Conservation (phyloP, 768 basidiomycete species). For the Pleurotus citrinopileatus region DNA sequence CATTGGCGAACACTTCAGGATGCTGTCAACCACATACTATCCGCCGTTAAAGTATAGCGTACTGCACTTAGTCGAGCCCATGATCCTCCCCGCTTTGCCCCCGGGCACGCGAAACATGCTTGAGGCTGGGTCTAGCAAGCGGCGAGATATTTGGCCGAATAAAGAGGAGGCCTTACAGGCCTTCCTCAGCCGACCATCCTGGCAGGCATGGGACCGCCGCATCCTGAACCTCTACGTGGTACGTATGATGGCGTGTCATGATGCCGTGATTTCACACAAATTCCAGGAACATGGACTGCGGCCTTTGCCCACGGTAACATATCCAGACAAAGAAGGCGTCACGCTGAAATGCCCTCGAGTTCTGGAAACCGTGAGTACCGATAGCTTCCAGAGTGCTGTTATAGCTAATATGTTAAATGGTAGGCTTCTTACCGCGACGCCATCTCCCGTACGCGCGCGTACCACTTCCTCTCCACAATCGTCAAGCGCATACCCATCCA, state of each 20-base stretch:
- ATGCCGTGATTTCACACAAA: too few species aligned
- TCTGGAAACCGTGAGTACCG: constrained; percentile 42
- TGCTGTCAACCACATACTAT: constrained; percentile 39
- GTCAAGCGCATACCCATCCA: constrained; percentile 37
- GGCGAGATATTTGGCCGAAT: constrained; percentile 53
- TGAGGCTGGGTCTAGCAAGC: constrained; percentile 27
- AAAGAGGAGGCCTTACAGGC: constrained; percentile 40
- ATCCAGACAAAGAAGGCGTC: constrained; percentile 44
- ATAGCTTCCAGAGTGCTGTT: not conserved
- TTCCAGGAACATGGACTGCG: constrained; percentile 44
- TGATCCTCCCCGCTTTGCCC: constrained; percentile 29
- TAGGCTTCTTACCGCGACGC: constrained; percentile 41
- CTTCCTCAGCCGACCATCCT: constrained; percentile 35
- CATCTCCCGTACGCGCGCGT: constrained; percentile 28
- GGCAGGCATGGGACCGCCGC: constrained; percentile 49
- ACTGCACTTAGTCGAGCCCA: constrained; percentile 44
- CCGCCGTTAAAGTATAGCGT: constrained; percentile 35
- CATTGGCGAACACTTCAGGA: too few species aligned
- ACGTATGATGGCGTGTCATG: too few species aligned
- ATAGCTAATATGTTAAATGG: not conserved
- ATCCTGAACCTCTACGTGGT: constrained; percentile 42
- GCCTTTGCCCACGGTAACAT: constrained; percentile 35
- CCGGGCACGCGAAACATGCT: constrained; percentile 19
- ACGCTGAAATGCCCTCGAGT: constrained; percentile 44
- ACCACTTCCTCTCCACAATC: constrained; percentile 27